These are phyloP conservation scores for Asterella californica DNA, from an alignment of 225 moss, liverwort and hornwort species.

Conservation along the genomic window DNA sequence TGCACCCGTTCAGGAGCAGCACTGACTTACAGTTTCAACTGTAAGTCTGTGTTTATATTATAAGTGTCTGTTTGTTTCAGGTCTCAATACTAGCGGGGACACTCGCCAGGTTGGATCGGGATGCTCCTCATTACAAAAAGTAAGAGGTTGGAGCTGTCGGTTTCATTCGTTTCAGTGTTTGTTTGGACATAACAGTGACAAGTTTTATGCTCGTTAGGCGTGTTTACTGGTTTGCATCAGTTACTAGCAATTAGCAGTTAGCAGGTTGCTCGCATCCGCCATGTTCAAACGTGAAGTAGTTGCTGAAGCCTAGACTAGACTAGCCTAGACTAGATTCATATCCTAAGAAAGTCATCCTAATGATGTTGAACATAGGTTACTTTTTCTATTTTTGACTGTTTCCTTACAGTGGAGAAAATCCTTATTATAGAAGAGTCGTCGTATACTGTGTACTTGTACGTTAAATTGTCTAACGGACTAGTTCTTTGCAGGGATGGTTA, in stretches of 20 bases:
- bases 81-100: conserved; percentile 85
- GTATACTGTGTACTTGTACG: background rate
- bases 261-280: background rate
- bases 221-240: background rate
- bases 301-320: background rate
- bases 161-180: background rate
- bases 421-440: too few species aligned
- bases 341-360: too few species aligned
- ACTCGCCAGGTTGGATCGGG: conserved; percentile 78
- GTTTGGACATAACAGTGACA: background rate
- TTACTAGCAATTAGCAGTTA: background rate
- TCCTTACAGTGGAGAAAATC: too few species aligned
- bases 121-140: conserved; percentile 86
- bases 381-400: too few species aligned
- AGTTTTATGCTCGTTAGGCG: background rate
- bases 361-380: too few species aligned
- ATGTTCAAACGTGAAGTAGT: background rate
- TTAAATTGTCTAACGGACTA: background rate
- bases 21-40: too few species aligned
- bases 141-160: conserved; percentile 23
- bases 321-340: background rate
- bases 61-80: conserved; percentile 21
- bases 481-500: conserved; percentile 60
- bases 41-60: background rate
- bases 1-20: too few species aligned